Base-by-base conservation (phyloP, 2,329 filamentous ascomycete genomes). In the Clarireedia sp. region DNA sequence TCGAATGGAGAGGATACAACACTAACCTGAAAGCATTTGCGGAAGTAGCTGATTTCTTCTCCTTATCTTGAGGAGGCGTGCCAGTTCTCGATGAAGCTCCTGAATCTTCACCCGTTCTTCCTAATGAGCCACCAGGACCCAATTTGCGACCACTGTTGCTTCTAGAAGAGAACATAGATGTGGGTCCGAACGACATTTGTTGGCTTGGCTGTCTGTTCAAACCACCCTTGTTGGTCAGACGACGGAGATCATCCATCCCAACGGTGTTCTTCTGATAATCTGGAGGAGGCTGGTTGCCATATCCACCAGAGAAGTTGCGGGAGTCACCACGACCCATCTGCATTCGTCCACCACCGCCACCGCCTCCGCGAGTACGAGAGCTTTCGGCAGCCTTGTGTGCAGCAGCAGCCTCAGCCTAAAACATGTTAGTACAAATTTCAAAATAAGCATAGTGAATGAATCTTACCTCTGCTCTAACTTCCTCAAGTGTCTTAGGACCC, bases 1-100 rank as follows among this genome's bases (percentile, higher is more conserved):
- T 41, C 7, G 6, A 17, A 57, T 36, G 16, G 19, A 41, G 23
- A 43, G 23, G 17, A 29, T 45, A 37, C 29, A 43, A n/a, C 19
- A 64, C 86, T 79, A 83, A 96, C 91, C 90, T 92, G 77, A 96
- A 99, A 64, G 91, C 86, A 77, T 99, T 99, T 64, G 85, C 83
- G 68, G 87, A 87, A 57, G 82, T 86, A 52, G 81, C 79, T 66
- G 80, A 81, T 60, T 78, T 74, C 69, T 80, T 79, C 59, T 78
- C 74, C 63, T 82, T 77, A 71, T 85, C 82, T 70, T 85, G 83
- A 46, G 90, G 88, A 54, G 91, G 91, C 48, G 92, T 97, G 66
- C 88, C 89, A 55, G 90, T 95, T 64, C 94, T 85, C 58, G 91
- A 96, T 54, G 90, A 95, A 63, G 86, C 82, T 65, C 83, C 88